Evolutionary conservation across 1,284 basidiomycete genomes (phyloP), one percentile per base, ranked within the genome.

Genomic region (Irpex sp.): DNA sequence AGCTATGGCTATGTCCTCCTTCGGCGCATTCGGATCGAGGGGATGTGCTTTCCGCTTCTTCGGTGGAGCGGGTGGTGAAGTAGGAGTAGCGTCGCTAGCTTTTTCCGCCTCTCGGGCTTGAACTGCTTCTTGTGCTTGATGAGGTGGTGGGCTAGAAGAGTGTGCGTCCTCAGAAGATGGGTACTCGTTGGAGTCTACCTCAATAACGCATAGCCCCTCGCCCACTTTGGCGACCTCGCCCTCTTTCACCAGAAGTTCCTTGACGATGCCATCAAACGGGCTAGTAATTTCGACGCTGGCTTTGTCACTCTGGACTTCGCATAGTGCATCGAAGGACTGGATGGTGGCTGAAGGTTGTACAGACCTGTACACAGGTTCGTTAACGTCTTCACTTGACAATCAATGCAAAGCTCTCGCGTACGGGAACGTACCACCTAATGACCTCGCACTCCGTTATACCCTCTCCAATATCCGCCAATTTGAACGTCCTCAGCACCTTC

Each of bases 271-370:
- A 37, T 94, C 87, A 68, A 85, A 94, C 0, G 94, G 93, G 61
- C 88, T 91, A 0, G 95, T 97, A 63, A 97, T 93, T 72, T 97
- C 95, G 28, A 97, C 95, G 67, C 88, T 93, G 2, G 91, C 91
- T 75, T 98, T 98, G 81, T 98, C 95, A 65, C 90, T 93, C 76
- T 95, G 93, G 0, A 98, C 95, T 69, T 97, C 95, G 69, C 93
- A 95, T 3, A 98, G 80, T 1, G 90, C 82, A 64, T 97, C 94
- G 71, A 98, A 97, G 49, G 87, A 82, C 61, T 86, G 80, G 0
- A 97, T 80, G 0, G 71, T 69, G n/a, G 82, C 77, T 16, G 75
- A 71, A 2, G 86, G 82, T 66, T 84, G 79, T 36, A 93, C 85
- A 69, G 72, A 84, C 87, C 83, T 87, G 67, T 6, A 52, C 36